Evolutionary conservation across 129 eudicot species (phyloP).

Genomic region (Tagetes erecta): DNA sequence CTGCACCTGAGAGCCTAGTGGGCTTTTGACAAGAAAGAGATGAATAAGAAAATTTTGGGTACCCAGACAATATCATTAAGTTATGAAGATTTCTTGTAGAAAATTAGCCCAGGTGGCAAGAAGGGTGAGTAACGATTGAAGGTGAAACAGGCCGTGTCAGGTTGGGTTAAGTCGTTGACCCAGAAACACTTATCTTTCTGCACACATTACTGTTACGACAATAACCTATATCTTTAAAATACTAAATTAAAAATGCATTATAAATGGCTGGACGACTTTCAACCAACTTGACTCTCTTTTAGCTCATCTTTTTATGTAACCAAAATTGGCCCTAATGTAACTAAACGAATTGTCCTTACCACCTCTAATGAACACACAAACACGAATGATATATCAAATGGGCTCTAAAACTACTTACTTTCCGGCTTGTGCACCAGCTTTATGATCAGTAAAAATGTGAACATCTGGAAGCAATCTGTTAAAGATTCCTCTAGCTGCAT

Average conservation of each 20-base stretch:
- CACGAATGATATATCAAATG: background rate
- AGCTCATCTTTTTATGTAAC: no score
- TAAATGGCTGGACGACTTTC: no score
- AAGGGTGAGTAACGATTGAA: background rate
- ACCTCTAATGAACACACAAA: background rate
- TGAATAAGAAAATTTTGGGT: no score
- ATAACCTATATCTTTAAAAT: background rate
- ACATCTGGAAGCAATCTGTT: constrained; percentile 90
- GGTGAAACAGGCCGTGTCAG: background rate
- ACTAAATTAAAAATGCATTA: no score
- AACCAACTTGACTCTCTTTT: no score
- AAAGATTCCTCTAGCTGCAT: constrained; percentile 90
- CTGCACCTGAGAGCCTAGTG: no score
- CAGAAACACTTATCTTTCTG: background rate
- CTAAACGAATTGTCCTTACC: background rate
- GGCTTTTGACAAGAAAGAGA: no score
- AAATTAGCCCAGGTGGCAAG: background rate
- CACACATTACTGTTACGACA: background rate
- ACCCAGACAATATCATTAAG: no score
- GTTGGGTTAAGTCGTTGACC: background rate
- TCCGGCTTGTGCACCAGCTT: constrained; percentile 83
- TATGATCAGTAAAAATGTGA: constrained; percentile 86
- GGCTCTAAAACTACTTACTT: constrained; percentile 49
- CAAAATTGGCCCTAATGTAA: background rate
- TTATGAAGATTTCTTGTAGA: background rate